Percentiles rank a stretch among this genome's conserved stretches.
Evolutionary conservation across 2,329 filamentous ascomycete genomes (phyloP).

Genomic region (Paraphaeosphaeria minitans): DNA sequence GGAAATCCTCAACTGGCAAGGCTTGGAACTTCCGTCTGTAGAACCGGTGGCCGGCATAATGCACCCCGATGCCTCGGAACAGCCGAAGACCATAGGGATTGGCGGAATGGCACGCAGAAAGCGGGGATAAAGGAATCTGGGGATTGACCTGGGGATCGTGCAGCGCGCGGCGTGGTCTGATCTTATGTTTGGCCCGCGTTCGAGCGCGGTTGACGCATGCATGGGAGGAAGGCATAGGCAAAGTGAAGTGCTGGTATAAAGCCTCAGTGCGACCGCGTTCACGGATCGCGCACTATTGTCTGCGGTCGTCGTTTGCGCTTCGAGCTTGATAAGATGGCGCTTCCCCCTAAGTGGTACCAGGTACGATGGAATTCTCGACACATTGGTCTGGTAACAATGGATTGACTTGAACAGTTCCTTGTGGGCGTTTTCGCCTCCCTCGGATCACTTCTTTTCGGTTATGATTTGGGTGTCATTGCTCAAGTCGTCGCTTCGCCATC

Average conservation of each 20-base stretch:
- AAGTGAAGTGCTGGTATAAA: slow-evolving; percentile 24
- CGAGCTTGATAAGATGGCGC: slow-evolving; percentile 50
- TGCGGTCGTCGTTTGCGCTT: slow-evolving; percentile 13
- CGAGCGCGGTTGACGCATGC: slow-evolving; percentile 6
- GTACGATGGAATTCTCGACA: slow-evolving; percentile 32
- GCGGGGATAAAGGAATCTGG: slow-evolving; percentile 19
- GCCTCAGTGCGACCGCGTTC: slow-evolving; percentile 5
- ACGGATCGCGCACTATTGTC: slow-evolving; percentile 16
- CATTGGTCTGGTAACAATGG: not conserved
- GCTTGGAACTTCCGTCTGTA: not conserved
- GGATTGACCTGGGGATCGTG: slow-evolving; percentile 19
- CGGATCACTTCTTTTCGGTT: slow-evolving; percentile 63
- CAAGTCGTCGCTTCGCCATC: slow-evolving; percentile 57
- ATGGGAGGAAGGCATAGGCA: not conserved
- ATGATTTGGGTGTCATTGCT: slow-evolving; percentile 65
- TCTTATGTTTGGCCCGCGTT: not conserved
- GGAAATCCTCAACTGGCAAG: slow-evolving; percentile 7
- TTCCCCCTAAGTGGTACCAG: slow-evolving; percentile 64
- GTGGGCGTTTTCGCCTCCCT: slow-evolving; percentile 64
- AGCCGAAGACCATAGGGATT: slow-evolving; percentile 9
- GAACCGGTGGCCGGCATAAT: not conserved
- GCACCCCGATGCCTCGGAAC: slow-evolving; percentile 13
- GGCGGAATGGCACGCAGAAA: slow-evolving; percentile 5
- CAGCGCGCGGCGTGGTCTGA: slow-evolving; percentile 7
- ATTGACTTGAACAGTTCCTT: slow-evolving; percentile 53